Conservation (phyloP, 371 early-diverging fungal genomes). For the Chytridiales sp. region DNA sequence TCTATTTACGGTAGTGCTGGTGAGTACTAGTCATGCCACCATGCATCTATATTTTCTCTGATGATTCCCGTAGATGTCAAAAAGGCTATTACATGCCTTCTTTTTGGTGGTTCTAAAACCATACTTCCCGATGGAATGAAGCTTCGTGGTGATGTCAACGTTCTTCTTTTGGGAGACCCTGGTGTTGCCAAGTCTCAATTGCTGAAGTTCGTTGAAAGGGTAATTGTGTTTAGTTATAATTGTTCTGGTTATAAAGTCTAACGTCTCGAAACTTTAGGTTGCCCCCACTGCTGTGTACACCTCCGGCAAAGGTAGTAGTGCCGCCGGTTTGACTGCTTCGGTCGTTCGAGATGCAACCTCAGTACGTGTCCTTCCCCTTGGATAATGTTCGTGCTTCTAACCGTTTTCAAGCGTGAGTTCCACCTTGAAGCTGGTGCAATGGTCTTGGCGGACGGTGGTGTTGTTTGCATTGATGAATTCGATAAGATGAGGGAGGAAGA, state of each 20-base stretch:
- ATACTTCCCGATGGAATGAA: conserved; percentile 94
- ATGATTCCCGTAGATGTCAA: conserved; percentile 83
- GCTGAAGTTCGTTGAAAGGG: conserved; percentile 98
- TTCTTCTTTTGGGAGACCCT: conserved; percentile 99
- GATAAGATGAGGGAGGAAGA: conserved; percentile 99
- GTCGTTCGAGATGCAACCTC: conserved; percentile 82
- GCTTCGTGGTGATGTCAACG: conserved; percentile 98
- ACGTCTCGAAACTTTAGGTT: conserved; percentile 40
- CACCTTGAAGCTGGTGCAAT: conserved; percentile 99
- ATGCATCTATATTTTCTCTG: conserved; percentile 2
- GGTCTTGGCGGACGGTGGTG: conserved; percentile 99
- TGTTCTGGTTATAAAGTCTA: neutral
- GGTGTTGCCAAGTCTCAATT: conserved; percentile 99
- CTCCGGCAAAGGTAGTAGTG: conserved; percentile 84
- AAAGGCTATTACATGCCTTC: conserved; percentile 93
- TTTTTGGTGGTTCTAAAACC: conserved; percentile 98
- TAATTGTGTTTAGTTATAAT: conserved; percentile 19
- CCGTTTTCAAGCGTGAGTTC: conserved; percentile 77
- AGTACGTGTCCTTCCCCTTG: conserved; percentile 47
- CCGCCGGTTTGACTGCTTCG: conserved; percentile 88
- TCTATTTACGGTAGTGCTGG: conserved; percentile 90
- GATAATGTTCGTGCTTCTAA: neutral
- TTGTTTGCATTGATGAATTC: conserved; percentile 99
- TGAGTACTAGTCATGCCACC: conserved; percentile 23
- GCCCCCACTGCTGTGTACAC: conserved; percentile 96